phyloP scores from a whole-genome alignment of 192 early-diverging fungal species.

The Rhizoclosmatium globosum region DNA sequence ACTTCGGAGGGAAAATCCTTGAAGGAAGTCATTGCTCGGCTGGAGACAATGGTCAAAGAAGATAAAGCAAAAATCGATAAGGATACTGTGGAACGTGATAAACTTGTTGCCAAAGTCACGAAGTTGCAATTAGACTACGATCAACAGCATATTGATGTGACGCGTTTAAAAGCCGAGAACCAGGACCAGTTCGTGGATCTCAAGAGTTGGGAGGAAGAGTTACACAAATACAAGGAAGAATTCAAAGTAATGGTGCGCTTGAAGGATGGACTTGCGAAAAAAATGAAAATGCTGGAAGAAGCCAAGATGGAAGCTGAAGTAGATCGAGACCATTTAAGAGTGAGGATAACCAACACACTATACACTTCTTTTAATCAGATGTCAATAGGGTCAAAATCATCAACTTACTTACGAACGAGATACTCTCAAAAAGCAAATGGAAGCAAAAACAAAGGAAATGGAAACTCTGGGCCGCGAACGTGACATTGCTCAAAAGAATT shows the following conservation, averaged over 20 bases:
- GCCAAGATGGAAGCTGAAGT: slow-evolving; percentile 59
- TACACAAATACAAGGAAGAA: slow-evolving; percentile 52
- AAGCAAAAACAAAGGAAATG: slow-evolving; percentile 47
- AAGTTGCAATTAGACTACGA: slow-evolving; percentile 61
- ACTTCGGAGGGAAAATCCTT: slow-evolving; percentile 43
- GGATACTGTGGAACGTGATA: slow-evolving; percentile 50
- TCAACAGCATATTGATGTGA: slow-evolving; percentile 50
- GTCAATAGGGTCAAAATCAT: slow-evolving; percentile 47
- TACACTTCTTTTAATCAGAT: not conserved
- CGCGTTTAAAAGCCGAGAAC: slow-evolving; percentile 51
- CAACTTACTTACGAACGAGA: slow-evolving; percentile 56
- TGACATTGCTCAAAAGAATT: slow-evolving; percentile 68
- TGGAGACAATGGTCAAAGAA: slow-evolving; percentile 54
- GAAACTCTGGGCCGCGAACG: slow-evolving; percentile 61
- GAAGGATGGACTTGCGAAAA: slow-evolving; percentile 54
- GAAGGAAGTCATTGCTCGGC: slow-evolving; percentile 40
- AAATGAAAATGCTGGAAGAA: slow-evolving; percentile 58
- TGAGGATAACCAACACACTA: slow-evolving; percentile 1
- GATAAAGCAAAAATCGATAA: slow-evolving; percentile 46
- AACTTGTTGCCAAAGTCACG: slow-evolving; percentile 30
- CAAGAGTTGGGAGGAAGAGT: slow-evolving; percentile 59
- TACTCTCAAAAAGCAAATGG: slow-evolving; percentile 47
- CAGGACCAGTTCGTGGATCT: slow-evolving; percentile 54
- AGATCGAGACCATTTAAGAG: slow-evolving; percentile 58
- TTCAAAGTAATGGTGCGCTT: slow-evolving; percentile 45